Evolutionary conservation across 306 rosid species (phyloP).

Genomic region (Urtica urens): DNA sequence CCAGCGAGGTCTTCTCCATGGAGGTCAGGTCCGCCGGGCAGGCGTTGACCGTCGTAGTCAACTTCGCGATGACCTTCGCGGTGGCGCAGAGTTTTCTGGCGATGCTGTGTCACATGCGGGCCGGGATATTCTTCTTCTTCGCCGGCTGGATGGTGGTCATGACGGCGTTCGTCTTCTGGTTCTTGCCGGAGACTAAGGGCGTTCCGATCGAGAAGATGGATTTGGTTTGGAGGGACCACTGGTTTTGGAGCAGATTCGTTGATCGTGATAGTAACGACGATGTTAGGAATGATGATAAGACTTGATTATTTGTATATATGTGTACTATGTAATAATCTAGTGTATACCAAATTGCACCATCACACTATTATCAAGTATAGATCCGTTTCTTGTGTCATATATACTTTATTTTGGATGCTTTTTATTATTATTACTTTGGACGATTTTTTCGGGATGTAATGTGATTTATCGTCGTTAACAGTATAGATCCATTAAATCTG

Average conservation of each 20-base stretch:
- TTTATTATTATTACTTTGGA: no score
- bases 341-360: no score
- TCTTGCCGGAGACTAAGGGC: conserved; percentile 54
- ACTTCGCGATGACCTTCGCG: conserved; percentile 43
- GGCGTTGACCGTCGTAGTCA: conserved; percentile 38
- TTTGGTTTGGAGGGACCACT: conserved; percentile 40
- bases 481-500: no score
- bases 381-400: no score
- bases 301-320: no score
- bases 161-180: conserved; percentile 38
- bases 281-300: no score
- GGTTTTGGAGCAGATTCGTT: conserved; percentile 48
- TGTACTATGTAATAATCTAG: no score
- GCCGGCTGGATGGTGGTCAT: conserved; percentile 47
- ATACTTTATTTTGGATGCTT: no score
- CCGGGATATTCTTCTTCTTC: conserved; percentile 57
- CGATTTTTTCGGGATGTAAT: no score
- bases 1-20: conserved; percentile 50
- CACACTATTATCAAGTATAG: no score
- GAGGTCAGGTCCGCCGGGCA: conserved; percentile 61
- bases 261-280: no score
- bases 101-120: conserved; percentile 50
- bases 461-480: no score
- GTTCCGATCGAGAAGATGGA: conserved; percentile 57
- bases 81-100: conserved; percentile 50